Evolutionary conservation across 2,329 filamentous ascomycete genomes (phyloP).

Genomic region (Epichloe brachyelytri): DNA sequence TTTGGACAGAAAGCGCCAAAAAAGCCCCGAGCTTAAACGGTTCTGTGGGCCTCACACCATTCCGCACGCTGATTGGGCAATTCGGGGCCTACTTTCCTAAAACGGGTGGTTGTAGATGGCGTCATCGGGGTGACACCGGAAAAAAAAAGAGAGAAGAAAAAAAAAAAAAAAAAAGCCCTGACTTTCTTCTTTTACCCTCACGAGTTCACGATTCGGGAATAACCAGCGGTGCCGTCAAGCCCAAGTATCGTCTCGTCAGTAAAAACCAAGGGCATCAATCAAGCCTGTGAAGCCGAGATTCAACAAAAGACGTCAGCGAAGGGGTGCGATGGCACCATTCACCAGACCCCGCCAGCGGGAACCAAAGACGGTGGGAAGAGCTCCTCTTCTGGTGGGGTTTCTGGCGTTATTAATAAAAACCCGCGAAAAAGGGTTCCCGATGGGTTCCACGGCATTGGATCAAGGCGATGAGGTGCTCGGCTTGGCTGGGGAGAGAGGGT

Average conservation of each 20-base stretch:
- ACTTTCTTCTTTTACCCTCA: too few species aligned
- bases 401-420: too few species aligned
- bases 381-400: slow-evolving; percentile 1
- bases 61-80: neutral
- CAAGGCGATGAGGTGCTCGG: neutral
- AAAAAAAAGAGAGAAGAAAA: neutral
- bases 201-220: too few species aligned
- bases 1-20: too few species aligned
- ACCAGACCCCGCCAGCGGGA: slow-evolving; percentile 6
- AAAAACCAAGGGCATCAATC: too few species aligned
- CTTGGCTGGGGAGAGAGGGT: neutral
- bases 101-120: slow-evolving; percentile 9
- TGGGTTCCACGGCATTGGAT: neutral
- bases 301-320: slow-evolving; percentile 6
- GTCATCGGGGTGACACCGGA: slow-evolving; percentile 10
- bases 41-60: too few species aligned
- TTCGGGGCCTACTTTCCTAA: neutral
- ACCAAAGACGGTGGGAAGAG: neutral
- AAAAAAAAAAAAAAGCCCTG: neutral
- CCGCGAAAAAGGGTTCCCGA: neutral
- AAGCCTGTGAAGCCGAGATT: too few species aligned
- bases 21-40: too few species aligned
- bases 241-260: too few species aligned
- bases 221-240: too few species aligned
- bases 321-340: slow-evolving; percentile 11